Evolutionary conservation across 2,329 filamentous ascomycete species (phyloP).

Genomic region (Venturia aucupariae): DNA sequence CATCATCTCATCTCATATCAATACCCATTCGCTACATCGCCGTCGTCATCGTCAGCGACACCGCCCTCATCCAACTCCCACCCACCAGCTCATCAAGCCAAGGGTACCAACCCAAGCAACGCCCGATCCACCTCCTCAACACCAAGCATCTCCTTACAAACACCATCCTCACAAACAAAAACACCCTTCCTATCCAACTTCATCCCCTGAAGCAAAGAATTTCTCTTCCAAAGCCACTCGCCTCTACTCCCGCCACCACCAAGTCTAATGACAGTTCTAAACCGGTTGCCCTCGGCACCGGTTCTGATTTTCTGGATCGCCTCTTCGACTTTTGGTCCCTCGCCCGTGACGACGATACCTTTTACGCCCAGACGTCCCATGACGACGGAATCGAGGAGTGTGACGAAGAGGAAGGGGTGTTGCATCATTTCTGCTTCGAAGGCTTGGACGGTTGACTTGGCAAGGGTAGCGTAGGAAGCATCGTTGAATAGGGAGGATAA

Average conservation of each 20-base stretch:
- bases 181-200: constrained; percentile 22
- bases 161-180: constrained; percentile 30
- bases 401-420: constrained; percentile 85
- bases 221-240: constrained; percentile 43
- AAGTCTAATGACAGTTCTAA: constrained; percentile 30
- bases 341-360: constrained; percentile 47
- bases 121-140: constrained; percentile 17
- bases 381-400: constrained; percentile 68
- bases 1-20: not conserved
- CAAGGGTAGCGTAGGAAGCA: constrained; percentile 52
- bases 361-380: constrained; percentile 61
- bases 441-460: constrained; percentile 65
- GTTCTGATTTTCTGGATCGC: constrained; percentile 33
- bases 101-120: not conserved
- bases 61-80: not conserved
- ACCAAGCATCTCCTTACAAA: constrained; percentile 35
- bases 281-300: constrained; percentile 27
- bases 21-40: not conserved
- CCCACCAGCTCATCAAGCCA: not conserved
- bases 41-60: not conserved
- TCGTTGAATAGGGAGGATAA: constrained; percentile 62
- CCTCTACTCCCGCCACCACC: constrained; percentile 26
- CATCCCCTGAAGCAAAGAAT: constrained; percentile 30
- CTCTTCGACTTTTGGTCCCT: constrained; percentile 32
- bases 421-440: constrained; percentile 90